Base-by-base conservation (phyloP, 805 yeast species). In the Komagataella pseudopastoris region DNA sequence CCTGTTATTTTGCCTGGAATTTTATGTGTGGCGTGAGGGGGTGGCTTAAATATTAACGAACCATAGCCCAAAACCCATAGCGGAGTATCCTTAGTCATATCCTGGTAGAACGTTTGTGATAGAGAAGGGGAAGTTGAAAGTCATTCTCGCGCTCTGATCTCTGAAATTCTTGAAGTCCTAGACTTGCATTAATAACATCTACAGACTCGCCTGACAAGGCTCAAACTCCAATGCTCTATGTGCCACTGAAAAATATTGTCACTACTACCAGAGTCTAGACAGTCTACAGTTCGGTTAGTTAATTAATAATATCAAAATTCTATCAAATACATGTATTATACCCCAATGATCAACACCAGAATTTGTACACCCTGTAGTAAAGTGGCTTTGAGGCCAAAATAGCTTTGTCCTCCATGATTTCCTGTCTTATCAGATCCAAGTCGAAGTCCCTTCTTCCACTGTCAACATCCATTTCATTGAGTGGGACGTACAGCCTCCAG, bases 61-160 rank as follows among this genome's bases (percentile, higher is more conserved):
- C 97, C 97, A 61, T 89, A 89, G 2, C 97, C 96, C 8, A 89
- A 80, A 12, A 89, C 75, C 95, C 96, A 90, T 53, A 81, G 63
- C 0, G 81, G 80, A 30, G 61, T 50, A 50, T 55, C 54, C 47
- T 22, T 52, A 44, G 47, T 47, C 51, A 20, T 23, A 7, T 6
- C 14, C 14, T 30, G n/a, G n/a, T 8, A 2, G 39, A 8, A 30
- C 4, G 39, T 30, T 8, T 30, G 39, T 30, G 10, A 10, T 30
- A 30, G 39, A 30, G 39, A 30, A 30, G 12, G 20, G 20, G n/a
- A 8, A n/a, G n/a, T n/a, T n/a, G n/a, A n/a, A 20, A 20, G 20
- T 1, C 20, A 3, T 20, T 20, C 20, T 20, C 20, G 20, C 20
- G 20, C 3, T 2, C 20, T 18, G 20, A 18, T 18, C 3, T 3